Evolutionary conservation across 2,329 filamentous ascomycete species (phyloP).

Genomic region (Pseudogymnoascus sp.): DNA sequence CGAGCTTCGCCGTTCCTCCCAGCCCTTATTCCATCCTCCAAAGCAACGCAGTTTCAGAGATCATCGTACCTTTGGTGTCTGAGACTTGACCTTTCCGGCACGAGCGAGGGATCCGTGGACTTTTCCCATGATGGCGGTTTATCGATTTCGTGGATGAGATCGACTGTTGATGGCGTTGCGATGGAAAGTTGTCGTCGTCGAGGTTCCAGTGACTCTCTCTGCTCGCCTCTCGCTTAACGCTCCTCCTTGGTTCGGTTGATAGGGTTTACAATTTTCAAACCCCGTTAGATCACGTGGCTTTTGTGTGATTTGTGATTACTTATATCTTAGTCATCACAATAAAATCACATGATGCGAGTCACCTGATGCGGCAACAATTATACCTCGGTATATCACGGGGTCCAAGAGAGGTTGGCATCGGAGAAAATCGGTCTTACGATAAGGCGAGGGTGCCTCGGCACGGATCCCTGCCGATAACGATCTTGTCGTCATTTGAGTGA

Average conservation of each 20-base stretch:
- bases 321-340: neutral
- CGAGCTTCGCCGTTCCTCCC: constrained; percentile 8
- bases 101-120: constrained; percentile 90
- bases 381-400: constrained; percentile 2
- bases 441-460: neutral
- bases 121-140: constrained; percentile 69
- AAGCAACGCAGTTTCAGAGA: constrained; percentile 14
- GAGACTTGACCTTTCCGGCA: constrained; percentile 98
- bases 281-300: neutral
- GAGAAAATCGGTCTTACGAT: constrained; percentile 1
- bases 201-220: constrained; percentile 8
- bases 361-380: neutral
- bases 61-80: constrained; percentile 74
- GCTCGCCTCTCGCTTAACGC: constrained; percentile 7
- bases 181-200: constrained; percentile 9
- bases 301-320: neutral
- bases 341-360: neutral
- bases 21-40: constrained; percentile 7
- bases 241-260: constrained; percentile 7
- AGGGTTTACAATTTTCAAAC: constrained; percentile 6
- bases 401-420: neutral
- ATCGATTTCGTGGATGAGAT: constrained; percentile 20
- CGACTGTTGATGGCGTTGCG: constrained; percentile 9
- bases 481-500: neutral
- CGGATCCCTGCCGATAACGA: constrained; percentile 6